A percentile compares a stretch with the other conserved stretches of the same genome.
Evolutionary conservation across 352 stramenopile species (phyloP).

Genomic region (Phytophthora fragariae): DNA sequence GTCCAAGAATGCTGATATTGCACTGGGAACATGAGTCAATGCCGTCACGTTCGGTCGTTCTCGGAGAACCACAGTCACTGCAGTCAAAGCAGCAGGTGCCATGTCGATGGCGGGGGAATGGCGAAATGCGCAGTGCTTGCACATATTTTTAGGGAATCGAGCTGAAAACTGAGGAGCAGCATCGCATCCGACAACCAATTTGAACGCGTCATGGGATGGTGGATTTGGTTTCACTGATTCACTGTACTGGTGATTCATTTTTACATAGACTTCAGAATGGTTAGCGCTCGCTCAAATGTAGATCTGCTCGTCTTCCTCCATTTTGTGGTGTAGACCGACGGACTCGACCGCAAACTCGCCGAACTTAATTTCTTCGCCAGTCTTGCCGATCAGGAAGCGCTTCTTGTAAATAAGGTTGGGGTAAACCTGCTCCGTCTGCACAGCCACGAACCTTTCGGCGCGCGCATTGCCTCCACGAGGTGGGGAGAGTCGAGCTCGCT

Average conservation of each 20-base stretch:
- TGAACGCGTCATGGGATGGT: neutral
- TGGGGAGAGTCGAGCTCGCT: constrained; percentile 55
- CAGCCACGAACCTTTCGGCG: constrained; percentile 69
- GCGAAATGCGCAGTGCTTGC: neutral
- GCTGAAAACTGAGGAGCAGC: neutral
- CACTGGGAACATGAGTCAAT: constrained; percentile 15
- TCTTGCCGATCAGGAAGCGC: constrained; percentile 75
- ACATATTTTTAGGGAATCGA: constrained; percentile 17
- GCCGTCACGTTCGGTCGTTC: constrained; percentile 12
- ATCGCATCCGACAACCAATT: constrained; percentile 8
- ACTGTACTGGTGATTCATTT: constrained; percentile 12
- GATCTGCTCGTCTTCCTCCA: constrained; percentile 78
- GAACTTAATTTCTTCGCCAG: constrained; percentile 76
- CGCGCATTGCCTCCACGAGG: constrained; percentile 61
- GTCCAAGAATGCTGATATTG: constrained; percentile 28
- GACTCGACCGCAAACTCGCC: constrained; percentile 74
- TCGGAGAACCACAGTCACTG: constrained; percentile 21
- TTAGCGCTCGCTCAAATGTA: constrained; percentile 44
- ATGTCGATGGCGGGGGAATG: constrained; percentile 11
- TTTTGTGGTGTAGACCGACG: constrained; percentile 65
- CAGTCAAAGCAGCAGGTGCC: constrained; percentile 16
- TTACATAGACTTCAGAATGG: constrained; percentile 18
- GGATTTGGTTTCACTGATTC: constrained; percentile 10
- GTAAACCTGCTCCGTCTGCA: constrained; percentile 78
- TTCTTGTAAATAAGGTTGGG: constrained; percentile 85